Base-by-base conservation (phyloP, 441 rosid species). In the Populus tomentosa region DNA sequence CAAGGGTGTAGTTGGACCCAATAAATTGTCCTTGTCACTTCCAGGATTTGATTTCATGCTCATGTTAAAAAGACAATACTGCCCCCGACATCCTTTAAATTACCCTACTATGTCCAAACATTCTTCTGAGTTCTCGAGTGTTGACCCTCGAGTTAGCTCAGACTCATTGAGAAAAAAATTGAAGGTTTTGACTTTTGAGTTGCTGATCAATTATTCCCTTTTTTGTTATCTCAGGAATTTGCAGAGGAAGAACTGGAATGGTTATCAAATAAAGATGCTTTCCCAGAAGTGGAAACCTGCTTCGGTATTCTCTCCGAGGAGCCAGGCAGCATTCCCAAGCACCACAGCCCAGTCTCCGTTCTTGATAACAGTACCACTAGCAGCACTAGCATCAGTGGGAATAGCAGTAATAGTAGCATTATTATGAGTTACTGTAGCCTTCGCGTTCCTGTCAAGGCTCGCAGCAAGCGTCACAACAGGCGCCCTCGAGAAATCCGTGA, bases 191-290 rank as follows among this genome's bases (percentile, higher is more conserved):
- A 16, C 69, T 59, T 7, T 18, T 3, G 32, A 28, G 10, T 26
- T 30, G 33, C 7, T 56, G 26, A 21, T 14, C 33, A 5, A 16
- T 61, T 8, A 3, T 24, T 28, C 30, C n/a, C 5, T n/a, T 3
- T n/a, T 64, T 68, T 59, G 30, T 1, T 4, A 10, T 61, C 46
- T 30, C 85, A 92, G 95, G 97, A 90, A 62, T 63, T 69, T 66
- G 87, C 36, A 7, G 97, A 94, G 82, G 98, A 94, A 73, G 98
- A 94, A 6, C 87, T 94, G 69, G 97, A 92, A 85, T 94, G 98
- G 98, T 67, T 92, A 74, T 84, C 88, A 14, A 87, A 91, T 87
- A 90, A 88, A 78, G 91, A 93, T 35, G 90, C 93, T 6, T 94
- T 94, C 72, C 98, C 98, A 0, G 74, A 86, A 1, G 75, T 94